A percentile compares a stretch with the other conserved stretches of the same genome.
Conservation (phyloP, 257 asterid species). For the Nicotiana otophora region DNA sequence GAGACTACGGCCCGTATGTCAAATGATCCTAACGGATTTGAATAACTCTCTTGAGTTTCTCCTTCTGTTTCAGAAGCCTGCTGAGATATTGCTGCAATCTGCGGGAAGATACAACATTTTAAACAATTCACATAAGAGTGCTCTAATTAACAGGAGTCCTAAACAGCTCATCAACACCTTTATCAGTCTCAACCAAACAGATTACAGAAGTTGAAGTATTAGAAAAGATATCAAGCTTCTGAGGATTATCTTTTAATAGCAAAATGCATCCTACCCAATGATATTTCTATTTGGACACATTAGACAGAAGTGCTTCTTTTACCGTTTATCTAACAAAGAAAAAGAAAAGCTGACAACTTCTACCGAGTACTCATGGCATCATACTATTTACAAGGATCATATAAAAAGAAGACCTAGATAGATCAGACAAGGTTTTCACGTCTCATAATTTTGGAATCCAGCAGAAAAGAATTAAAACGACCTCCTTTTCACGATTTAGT, state of each 20-base stretch:
- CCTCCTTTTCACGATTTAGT: not conserved
- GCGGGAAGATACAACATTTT: constrained; percentile 20
- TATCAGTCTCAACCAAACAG: not conserved
- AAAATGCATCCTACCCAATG: not conserved
- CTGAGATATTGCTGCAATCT: constrained; percentile 81
- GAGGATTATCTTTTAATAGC: not conserved
- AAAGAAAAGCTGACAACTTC: not conserved
- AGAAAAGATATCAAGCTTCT: constrained; percentile 1
- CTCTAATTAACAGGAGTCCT: not conserved
- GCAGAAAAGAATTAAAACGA: not conserved
- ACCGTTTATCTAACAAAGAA: not conserved
- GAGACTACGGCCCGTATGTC: constrained; percentile 77
- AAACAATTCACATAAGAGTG: not conserved
- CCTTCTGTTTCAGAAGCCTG: constrained; percentile 51
- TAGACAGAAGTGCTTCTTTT: not conserved
- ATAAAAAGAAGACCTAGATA: not conserved
- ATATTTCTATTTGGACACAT: not conserved
- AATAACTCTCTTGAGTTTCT: constrained; percentile 25
- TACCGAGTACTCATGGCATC: not conserved
- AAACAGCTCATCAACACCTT: not conserved
- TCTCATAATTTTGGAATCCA: not conserved
- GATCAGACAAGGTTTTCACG: not conserved
- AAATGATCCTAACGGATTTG: constrained; percentile 54
- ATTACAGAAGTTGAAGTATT: not conserved
- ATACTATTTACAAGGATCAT: not conserved